A percentile compares a stretch with the other conserved stretches of the same genome.
These are phyloP conservation scores for Dactylorhiza incarnata DNA, from an alignment of 106 monocot genomes.

Conservation along the genomic window DNA sequence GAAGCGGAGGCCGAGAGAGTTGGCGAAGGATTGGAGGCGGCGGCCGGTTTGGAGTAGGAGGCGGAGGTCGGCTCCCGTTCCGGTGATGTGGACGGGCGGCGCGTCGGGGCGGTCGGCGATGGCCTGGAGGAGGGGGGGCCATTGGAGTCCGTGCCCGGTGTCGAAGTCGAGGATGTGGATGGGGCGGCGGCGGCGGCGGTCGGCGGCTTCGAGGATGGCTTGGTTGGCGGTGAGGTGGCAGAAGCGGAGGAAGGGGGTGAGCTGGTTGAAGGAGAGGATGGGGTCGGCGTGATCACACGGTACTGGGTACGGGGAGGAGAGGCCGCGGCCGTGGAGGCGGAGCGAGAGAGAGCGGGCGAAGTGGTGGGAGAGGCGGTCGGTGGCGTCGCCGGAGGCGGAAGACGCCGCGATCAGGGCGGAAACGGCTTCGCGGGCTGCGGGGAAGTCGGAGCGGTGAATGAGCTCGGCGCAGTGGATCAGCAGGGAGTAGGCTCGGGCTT, in stretches of 20 bases:
- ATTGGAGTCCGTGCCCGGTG: slow-evolving; percentile 75
- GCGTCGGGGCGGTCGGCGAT: slow-evolving; percentile 69
- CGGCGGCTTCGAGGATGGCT: slow-evolving; percentile 80
- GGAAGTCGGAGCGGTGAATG: slow-evolving; percentile 34
- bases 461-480: slow-evolving; percentile 58
- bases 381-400: slow-evolving; percentile 49
- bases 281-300: not conserved
- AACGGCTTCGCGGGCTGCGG: slow-evolving; percentile 29
- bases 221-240: slow-evolving; percentile 96
- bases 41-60: slow-evolving; percentile 62
- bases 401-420: slow-evolving; percentile 31
- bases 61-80: slow-evolving; percentile 54
- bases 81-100: slow-evolving; percentile 67
- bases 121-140: slow-evolving; percentile 91
- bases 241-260: slow-evolving; percentile 91
- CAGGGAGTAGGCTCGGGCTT: not conserved
- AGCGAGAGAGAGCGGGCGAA: slow-evolving; percentile 58
- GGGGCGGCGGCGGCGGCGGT: slow-evolving; percentile 8
- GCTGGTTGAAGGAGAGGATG: slow-evolving; percentile 63
- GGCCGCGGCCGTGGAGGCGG: slow-evolving; percentile 27
- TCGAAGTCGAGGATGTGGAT: slow-evolving; percentile 93
- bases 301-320: slow-evolving; percentile 15
- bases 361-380: slow-evolving; percentile 55
- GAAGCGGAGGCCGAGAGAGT: slow-evolving; percentile 58
- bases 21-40: slow-evolving; percentile 59